Evolutionary conservation across 179 eudicot genomes (phyloP), one percentile per base, ranked within the genome.

Genomic region (Spergularia azorica): DNA sequence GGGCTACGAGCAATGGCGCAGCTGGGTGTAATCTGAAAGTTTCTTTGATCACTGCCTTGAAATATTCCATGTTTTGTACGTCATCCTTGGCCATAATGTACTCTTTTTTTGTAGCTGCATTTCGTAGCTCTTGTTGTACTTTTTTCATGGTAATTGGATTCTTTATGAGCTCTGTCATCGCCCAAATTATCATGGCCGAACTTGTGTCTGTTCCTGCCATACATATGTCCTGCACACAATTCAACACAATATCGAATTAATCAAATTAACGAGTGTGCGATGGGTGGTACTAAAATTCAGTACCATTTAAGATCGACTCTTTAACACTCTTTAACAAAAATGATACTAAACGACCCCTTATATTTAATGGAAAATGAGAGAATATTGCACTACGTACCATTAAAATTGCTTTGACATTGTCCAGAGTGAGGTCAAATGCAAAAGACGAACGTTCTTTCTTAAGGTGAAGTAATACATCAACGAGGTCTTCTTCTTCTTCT

Each of bases 341-440:
- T 0, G 39, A 36, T 2, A 36, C 5, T 3, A 36, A 36, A 36
- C 39, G 39, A 26, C 2, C 32, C 32, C 32, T 26, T 26, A 26
- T 26, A 26, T 26, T 26, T 26, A 26, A 26, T 26, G 32, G 32
- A 26, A 26, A 26, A 26, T 26, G 32, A 26, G 32, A 26, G 32
- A 26, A 26, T 26, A 26, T 26, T 26, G 32, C 32, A 26, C 32
- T 26, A 26, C 32, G 1, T 72, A 81, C 84, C 84, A 81, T 81
- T 38, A 81, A 55, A 3, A 81, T 36, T 51, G 78, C 84, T 77
- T 81, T 81, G 65, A 77, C 77, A 52, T 81, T 77, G 78, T 77
- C 70, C 17, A 67, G 41, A 12, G 80, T 81, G 48, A 81, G 58
- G 18, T 77, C 60, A 51, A 77, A 26, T 26, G 32, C 32, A 26